Evolutionary conservation across 2,329 filamentous ascomycete species (phyloP), one percentile per base, ranked within the genome.

Genomic region (Sclerotinia nivalis): DNA sequence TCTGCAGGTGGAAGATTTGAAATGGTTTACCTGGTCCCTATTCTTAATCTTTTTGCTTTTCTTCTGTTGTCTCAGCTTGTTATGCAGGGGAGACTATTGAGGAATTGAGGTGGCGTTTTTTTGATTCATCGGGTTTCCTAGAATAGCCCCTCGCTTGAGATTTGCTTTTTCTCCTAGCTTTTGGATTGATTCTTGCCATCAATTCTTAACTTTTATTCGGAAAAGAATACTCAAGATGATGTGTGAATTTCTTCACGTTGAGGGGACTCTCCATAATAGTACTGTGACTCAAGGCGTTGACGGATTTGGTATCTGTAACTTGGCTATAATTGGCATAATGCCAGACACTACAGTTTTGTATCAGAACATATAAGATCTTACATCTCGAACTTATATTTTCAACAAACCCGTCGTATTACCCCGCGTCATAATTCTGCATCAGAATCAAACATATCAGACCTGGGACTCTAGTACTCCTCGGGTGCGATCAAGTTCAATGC

Each of bases 51-150:
- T 64, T 31, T 64, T 64, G 13, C 60, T 64, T 64, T 50, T 64
- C 45, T 25, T 34, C 60, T 50, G 31, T 25, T 50, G 60, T 64
- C 31, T 64, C 60, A 50, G 45, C 7, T 20, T 13, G 4, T 49
- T 40, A 64, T 64, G 61, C 61, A 64, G 31, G 61, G 55, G 60
- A 37, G 47, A 52, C 10, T 40, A 52, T 50, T 52, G 60, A 52
- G 47, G 61, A 64, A 64, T 64, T 64, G 61, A 13, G 61, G 61
- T 64, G 61, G 61, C 61, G 47, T 50, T 59, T 20, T 61, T 59
- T 20, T 49, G 59, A 49, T 34, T 47, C 28, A 31, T 34, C 43
- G 20, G 1, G 28, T 37, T 25, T 64, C 45, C 18, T 64, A 64
- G 47, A 64, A 50, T 50, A 64, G 45, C 34, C 6, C 20, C 60